These are phyloP conservation scores for Claviceps purpurea DNA, from an alignment of 2,329 filamentous ascomycete genomes.

Conservation along the genomic window DNA sequence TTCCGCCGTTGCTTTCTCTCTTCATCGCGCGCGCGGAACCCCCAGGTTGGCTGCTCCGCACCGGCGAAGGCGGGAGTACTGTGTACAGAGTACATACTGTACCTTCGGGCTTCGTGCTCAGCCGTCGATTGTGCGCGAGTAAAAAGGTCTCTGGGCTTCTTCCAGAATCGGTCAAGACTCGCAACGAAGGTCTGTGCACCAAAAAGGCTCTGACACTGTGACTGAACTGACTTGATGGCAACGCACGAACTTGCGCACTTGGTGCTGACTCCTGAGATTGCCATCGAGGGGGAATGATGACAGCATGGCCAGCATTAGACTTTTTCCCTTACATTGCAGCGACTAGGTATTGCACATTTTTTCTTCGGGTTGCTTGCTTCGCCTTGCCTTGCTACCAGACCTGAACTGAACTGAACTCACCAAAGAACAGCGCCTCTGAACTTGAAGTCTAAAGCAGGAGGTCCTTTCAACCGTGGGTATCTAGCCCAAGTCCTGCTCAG, in stretches of 20 bases:
- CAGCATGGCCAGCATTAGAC: constrained; percentile 2
- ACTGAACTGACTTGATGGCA: no score
- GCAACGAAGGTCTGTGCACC: neutral
- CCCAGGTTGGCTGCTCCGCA: no score
- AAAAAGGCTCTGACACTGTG: neutral
- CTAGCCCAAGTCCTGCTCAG: no score
- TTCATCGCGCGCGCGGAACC: no score
- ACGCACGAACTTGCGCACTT: no score
- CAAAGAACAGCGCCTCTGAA: no score
- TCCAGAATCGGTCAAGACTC: neutral
- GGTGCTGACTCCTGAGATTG: no score
- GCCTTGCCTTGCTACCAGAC: neutral
- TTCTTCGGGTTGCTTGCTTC: neutral
- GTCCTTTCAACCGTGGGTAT: no score
- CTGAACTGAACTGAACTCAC: no score
- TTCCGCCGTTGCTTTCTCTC: no score
- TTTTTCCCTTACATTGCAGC: constrained; percentile 1
- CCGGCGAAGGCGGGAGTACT: no score
- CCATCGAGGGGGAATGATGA: neutral
- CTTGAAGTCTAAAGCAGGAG: no score
- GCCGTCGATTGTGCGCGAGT: neutral
- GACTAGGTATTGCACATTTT: neutral
- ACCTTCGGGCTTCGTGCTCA: neutral
- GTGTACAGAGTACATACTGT: neutral
- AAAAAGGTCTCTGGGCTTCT: neutral